Evolutionary conservation across 495 filamentous ascomycete genomes (phyloP).

Genomic region (Trichoderma reesei): DNA sequence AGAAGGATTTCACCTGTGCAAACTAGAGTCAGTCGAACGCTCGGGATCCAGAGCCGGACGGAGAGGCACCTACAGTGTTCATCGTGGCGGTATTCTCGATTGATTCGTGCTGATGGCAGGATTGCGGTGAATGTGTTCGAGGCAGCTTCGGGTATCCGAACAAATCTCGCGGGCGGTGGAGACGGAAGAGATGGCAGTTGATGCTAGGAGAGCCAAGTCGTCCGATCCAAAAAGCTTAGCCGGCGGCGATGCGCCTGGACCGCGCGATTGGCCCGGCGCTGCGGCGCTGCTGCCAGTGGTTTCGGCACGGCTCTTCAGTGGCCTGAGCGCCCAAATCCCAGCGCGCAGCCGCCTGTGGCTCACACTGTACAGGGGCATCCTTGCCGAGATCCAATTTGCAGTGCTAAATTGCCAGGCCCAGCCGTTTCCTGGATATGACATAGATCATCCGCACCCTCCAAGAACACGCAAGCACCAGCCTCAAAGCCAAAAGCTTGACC

Average conservation of each 20-base stretch:
- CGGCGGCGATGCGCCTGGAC: neutral
- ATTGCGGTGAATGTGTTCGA: no score
- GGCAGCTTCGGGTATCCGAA: neutral
- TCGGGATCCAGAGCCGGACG: neutral
- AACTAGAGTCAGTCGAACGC: constrained; percentile 15
- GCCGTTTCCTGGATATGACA: constrained; percentile 4
- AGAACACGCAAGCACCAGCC: constrained; percentile 3
- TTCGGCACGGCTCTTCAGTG: neutral
- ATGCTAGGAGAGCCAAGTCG: constrained; percentile 4
- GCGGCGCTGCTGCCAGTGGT: neutral
- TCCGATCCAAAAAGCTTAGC: constrained; percentile 1
- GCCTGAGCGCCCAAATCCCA: neutral
- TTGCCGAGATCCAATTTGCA: constrained; percentile 1
- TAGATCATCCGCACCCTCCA: neutral
- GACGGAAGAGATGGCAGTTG: neutral
- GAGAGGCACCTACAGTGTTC: constrained; percentile 26
- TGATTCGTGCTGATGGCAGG: neutral
- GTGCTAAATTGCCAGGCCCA: neutral
- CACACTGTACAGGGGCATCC: constrained; percentile 2
- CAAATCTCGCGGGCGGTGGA: neutral
- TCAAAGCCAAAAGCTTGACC: neutral
- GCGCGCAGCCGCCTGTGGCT: neutral
- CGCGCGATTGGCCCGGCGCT: neutral
- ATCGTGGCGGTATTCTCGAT: constrained; percentile 21
- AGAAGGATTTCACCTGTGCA: constrained; percentile 51